Evolutionary conservation across 257 asterid species (phyloP), one percentile per base, ranked within the genome.

Genomic region (Agastache rugosa): DNA sequence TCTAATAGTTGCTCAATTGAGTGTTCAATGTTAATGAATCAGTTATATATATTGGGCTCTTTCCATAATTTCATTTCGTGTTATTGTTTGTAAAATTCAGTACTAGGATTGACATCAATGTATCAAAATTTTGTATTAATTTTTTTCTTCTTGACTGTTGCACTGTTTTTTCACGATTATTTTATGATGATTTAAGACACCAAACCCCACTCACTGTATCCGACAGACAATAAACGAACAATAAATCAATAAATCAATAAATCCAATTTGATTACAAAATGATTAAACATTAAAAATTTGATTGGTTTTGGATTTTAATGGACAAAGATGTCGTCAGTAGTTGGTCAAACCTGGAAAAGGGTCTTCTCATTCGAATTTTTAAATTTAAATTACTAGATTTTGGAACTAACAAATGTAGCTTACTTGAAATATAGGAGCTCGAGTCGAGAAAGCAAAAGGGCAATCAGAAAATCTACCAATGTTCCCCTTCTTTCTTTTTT

Each of bases 1-100:
- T 58, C 64, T 79, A 54, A 61, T 80, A 73, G 47, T 74, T 81
- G 80, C 39, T 70, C 39, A 74, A 70, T 45, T 72, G 44, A 56
- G 34, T 53, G 20, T 42, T 76, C 23, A 1, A 41, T 65, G 68
- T 71, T 19, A 39, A 51, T 67, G 22, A 50, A 39, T 60, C 27
- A 8, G 69, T 59, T 48, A 27, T 41, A 20, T 72, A 60, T 44
- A 61, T 78, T 39, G 58, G 68, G 51, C 41, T 22, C 54, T 25
- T 34, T 74, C 42, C 12, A n/a, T n/a, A n/a, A n/a, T n/a, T n/a
- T n/a, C 31, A 47, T 53, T 51, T 35, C 23, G 31, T 7, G 29
- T 61, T 61, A 59, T 71, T 51, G 14, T 54, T 71, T 53, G 39
- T 77, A 37, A 45, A 47, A 71, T 27, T 37, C 42, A 8, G 56